Evolutionary conservation across 1,284 basidiomycete species (phyloP).

Genomic region (Trametes hirsuta): DNA sequence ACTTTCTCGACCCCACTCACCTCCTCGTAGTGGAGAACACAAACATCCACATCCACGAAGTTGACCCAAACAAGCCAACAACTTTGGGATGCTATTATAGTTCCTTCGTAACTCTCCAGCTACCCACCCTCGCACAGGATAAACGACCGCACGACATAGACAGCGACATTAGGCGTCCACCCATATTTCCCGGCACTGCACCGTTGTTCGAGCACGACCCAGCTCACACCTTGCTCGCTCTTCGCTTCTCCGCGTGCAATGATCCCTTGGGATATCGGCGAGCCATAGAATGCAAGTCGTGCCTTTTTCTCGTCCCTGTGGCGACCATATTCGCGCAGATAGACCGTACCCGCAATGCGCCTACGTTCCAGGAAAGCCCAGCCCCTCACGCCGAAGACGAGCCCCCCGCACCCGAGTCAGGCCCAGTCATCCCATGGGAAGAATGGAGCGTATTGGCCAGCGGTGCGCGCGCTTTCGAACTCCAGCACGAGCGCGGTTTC

Average conservation of each 20-base stretch:
- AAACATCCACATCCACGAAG: background rate
- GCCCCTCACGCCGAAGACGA: background rate
- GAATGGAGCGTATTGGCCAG: background rate
- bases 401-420: background rate
- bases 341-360: background rate
- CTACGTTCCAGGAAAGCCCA: background rate
- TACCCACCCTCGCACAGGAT: background rate
- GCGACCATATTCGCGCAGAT: background rate
- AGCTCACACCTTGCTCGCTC: background rate
- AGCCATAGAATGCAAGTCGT: background rate
- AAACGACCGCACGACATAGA: background rate
- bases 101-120: background rate
- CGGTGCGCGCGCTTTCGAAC: conserved; percentile 1
- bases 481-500: background rate
- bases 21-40: background rate
- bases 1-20: conserved; percentile 6
- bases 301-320: background rate
- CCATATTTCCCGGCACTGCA: background rate
- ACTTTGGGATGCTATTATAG: background rate
- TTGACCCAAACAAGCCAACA: background rate
- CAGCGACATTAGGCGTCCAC: background rate
- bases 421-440: background rate
- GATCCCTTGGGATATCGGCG: background rate
- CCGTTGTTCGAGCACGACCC: conserved; percentile 8
- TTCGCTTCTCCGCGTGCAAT: background rate